Percentiles rank a stretch among this genome's conserved stretches.
phyloP scores from a whole-genome alignment of 2,329 filamentous ascomycete species.

The Dryadomyces quercus-mongolicae region DNA sequence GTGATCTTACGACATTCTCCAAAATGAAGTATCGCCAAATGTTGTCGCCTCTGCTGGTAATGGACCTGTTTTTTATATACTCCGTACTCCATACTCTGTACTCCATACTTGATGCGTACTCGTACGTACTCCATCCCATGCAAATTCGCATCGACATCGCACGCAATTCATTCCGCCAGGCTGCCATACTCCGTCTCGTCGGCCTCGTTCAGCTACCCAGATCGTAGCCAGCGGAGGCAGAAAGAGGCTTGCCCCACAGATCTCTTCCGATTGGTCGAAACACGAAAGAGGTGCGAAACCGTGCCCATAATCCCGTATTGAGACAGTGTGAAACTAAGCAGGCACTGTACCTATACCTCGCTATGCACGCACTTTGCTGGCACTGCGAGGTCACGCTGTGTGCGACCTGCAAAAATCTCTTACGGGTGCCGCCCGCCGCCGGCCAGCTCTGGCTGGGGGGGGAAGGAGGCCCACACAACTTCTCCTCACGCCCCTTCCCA shows the following conservation, averaged over 20 bases:
- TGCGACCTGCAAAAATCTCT: no score
- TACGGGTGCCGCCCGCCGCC: no score
- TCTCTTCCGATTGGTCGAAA: neutral
- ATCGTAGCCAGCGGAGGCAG: neutral
- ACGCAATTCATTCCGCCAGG: neutral
- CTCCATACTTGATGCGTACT: no score
- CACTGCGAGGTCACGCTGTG: neutral
- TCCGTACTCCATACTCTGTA: no score
- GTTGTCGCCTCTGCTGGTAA: no score
- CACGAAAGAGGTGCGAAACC: neutral
- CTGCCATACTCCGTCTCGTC: no score
- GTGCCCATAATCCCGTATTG: neutral
- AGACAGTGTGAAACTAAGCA: neutral
- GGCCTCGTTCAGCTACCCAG: neutral
- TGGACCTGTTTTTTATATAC: no score
- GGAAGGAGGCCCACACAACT: neutral
- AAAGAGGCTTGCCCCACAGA: neutral
- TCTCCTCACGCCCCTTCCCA: conserved; percentile 3
- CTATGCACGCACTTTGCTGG: neutral
- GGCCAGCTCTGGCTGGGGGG: no score
- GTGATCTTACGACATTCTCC: no score
- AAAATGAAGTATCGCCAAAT: no score
- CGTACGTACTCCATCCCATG: no score
- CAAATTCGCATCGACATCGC: no score
- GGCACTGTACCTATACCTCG: neutral